phyloP scores from a whole-genome alignment of 805 yeast genomes.

The Candida endomychidarum region DNA sequence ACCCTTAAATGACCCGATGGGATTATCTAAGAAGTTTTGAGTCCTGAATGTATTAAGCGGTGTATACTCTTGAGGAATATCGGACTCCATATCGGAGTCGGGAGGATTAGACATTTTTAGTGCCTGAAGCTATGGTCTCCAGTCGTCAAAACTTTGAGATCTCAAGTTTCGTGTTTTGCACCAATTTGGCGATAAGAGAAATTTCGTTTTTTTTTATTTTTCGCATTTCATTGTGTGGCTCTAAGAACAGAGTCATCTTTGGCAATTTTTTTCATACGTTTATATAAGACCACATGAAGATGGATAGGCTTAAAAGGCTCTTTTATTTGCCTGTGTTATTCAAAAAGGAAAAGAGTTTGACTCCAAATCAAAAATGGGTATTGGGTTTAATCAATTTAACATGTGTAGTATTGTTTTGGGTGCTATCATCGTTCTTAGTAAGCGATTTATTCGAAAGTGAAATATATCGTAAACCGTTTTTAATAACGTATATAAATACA shows the following conservation, averaged over 20 bases:
- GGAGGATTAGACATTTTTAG: slow-evolving; percentile 4
- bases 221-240: slow-evolving; percentile 4
- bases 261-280: background rate
- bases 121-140: background rate
- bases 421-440: slow-evolving; percentile 80
- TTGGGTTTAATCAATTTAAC: slow-evolving; percentile 72
- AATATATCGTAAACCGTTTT: slow-evolving; percentile 82
- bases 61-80: slow-evolving; percentile 25
- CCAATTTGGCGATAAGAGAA: slow-evolving; percentile 1
- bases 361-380: slow-evolving; percentile 56
- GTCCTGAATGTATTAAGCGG: slow-evolving; percentile 18
- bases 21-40: slow-evolving; percentile 28
- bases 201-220: background rate
- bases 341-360: slow-evolving; percentile 13
- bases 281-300: background rate
- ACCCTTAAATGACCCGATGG: slow-evolving; percentile 60
- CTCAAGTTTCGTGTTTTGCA: background rate
- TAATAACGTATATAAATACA: slow-evolving; percentile 90
- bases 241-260: slow-evolving; percentile 2
- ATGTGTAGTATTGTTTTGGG: slow-evolving; percentile 87
- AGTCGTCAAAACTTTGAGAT: background rate
- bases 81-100: slow-evolving; percentile 6
- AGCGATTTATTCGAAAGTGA: slow-evolving; percentile 71
- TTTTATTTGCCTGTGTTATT: slow-evolving; percentile 4
- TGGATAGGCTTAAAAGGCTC: background rate